phyloP scores from a whole-genome alignment of 2,329 filamentous ascomycete genomes.

The Neospermospora avenae region DNA sequence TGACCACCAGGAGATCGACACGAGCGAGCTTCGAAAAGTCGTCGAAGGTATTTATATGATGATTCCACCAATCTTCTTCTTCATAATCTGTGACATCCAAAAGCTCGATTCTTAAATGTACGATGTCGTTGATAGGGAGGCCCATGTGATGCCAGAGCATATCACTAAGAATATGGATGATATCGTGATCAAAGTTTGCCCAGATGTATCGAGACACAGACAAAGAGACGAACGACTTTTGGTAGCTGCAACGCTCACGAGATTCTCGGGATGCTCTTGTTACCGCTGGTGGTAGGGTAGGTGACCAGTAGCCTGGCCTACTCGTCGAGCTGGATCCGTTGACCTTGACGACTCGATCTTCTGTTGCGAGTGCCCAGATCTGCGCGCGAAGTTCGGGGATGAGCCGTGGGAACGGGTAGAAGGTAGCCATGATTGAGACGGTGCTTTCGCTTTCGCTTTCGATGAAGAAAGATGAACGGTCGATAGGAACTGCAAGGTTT shows the following conservation, averaged over 20 bases:
- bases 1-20: not conserved
- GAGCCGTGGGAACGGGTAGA: not conserved
- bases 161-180: not conserved
- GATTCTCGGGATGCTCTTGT: not conserved
- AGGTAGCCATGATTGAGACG: not conserved
- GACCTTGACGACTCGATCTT: not conserved
- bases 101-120: not conserved
- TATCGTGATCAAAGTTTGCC: not conserved
- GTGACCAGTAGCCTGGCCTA: not conserved
- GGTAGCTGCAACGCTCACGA: not conserved
- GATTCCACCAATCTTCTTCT: not conserved
- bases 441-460: too few species aligned
- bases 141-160: not conserved
- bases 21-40: not conserved
- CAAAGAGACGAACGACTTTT: not conserved
- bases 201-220: not conserved
- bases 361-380: not conserved
- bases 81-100: not conserved
- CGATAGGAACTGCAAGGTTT: not conserved
- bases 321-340: not conserved
- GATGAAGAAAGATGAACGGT: not conserved
- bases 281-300: not conserved
- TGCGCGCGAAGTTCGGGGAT: not conserved
- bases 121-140: not conserved
- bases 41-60: not conserved